Evolutionary conservation across 1,284 basidiomycete genomes (phyloP).

Genomic region (Termitomyces sp.): DNA sequence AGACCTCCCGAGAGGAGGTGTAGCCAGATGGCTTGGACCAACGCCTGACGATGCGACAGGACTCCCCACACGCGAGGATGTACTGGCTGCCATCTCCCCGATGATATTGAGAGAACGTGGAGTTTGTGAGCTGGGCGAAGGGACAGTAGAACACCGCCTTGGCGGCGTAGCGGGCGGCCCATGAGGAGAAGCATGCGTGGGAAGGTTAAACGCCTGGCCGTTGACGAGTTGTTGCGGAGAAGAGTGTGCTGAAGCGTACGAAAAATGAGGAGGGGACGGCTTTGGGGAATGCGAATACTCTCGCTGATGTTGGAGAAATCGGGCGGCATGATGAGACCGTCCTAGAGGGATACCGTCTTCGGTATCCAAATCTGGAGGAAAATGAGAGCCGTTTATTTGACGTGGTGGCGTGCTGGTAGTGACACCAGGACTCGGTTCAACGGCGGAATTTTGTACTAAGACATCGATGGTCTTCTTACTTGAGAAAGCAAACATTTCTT

Average conservation of each 20-base stretch:
- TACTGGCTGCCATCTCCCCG: not conserved
- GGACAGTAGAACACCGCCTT: constrained; percentile 21
- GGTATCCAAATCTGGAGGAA: constrained; percentile 48
- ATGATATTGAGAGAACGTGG: not conserved
- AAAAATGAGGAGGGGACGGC: constrained; percentile 19
- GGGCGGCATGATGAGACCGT: constrained; percentile 60
- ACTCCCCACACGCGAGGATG: not conserved
- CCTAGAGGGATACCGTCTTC: constrained; percentile 67
- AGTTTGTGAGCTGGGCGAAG: not conserved
- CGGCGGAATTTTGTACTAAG: constrained; percentile 5
- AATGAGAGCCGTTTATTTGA: constrained; percentile 22
- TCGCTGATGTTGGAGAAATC: constrained; percentile 34
- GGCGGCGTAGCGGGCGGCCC: constrained; percentile 30
- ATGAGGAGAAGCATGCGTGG: constrained; percentile 26
- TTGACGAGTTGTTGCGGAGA: constrained; percentile 23
- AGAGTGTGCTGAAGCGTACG: constrained; percentile 19
- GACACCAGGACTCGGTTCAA: not conserved
- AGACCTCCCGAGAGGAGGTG: constrained; percentile 43
- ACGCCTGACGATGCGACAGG: constrained; percentile 11
- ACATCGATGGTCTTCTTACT: constrained; percentile 14
- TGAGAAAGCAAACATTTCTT: constrained; percentile 47
- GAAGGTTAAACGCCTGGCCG: constrained; percentile 24
- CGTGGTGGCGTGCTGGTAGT: constrained; percentile 28
- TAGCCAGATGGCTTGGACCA: constrained; percentile 17
- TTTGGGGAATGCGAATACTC: constrained; percentile 23